These are phyloP conservation scores for Akanthomyces muscarius DNA, from an alignment of 2,329 filamentous ascomycete genomes.

Conservation along the genomic window DNA sequence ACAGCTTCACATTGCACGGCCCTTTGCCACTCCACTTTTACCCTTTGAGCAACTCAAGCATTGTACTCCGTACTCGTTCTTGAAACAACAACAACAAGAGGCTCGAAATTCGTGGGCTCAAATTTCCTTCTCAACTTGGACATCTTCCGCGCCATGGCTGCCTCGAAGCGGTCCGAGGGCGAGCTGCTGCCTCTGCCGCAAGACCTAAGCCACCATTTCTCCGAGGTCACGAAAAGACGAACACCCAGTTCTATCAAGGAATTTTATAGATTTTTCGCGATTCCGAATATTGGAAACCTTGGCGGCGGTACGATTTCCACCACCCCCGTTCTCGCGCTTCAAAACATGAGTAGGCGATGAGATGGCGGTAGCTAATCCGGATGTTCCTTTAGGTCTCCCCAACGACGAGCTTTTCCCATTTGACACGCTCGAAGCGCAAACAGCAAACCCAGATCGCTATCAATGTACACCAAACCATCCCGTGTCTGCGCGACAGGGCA, in stretches of 20 bases:
- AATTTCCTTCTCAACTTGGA: background rate
- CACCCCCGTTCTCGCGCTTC: background rate
- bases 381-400: slow-evolving; percentile 60
- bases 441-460: slow-evolving; percentile 71
- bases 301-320: slow-evolving; percentile 50
- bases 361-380: background rate
- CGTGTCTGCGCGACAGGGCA: slow-evolving; percentile 22
- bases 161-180: background rate
- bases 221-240: slow-evolving; percentile 62
- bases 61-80: background rate
- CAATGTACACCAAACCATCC: slow-evolving; percentile 63
- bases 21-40: slow-evolving; percentile 13
- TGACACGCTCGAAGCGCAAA: slow-evolving; percentile 81
- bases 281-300: slow-evolving; percentile 59
- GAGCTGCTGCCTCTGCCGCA: slow-evolving; percentile 44
- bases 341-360: background rate
- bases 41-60: background rate
- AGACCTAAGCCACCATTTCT: slow-evolving; percentile 78
- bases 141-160: background rate
- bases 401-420: slow-evolving; percentile 82
- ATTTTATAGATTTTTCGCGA: slow-evolving; percentile 80
- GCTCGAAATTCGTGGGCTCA: background rate
- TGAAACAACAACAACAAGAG: background rate
- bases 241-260: slow-evolving; percentile 66
- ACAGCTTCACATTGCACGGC: background rate